These are phyloP conservation scores for Colletotrichum endophyticum DNA, from an alignment of 2,329 filamentous ascomycete species.

Conservation along the genomic window DNA sequence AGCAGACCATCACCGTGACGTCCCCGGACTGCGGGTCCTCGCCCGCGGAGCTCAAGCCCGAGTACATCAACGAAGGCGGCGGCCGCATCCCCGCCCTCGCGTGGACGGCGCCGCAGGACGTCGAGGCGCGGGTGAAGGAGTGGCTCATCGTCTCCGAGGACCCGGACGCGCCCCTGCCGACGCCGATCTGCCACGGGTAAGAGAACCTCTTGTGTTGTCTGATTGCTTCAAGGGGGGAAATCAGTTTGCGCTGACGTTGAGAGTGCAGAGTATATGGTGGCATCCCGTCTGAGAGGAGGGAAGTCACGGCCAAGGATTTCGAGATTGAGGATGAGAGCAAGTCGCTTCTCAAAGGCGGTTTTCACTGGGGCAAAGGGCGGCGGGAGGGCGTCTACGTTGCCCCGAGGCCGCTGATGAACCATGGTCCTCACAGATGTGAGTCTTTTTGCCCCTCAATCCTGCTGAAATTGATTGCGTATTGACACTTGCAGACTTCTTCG, in stretches of 20 bases:
- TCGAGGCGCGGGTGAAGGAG: slow-evolving; percentile 37
- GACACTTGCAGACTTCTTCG: slow-evolving; percentile 46
- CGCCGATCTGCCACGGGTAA: slow-evolving; percentile 50
- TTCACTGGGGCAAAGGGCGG: slow-evolving; percentile 49
- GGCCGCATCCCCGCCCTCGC: slow-evolving; percentile 44
- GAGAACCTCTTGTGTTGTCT: not conserved
- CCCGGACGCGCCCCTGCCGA: slow-evolving; percentile 49
- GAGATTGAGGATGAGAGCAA: slow-evolving; percentile 29
- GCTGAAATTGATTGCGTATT: not conserved
- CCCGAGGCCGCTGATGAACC: slow-evolving; percentile 51
- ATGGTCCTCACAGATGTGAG: slow-evolving; percentile 56
- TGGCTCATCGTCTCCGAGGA: slow-evolving; percentile 54
- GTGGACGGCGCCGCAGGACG: slow-evolving; percentile 39
- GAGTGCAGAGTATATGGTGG: slow-evolving; percentile 36
- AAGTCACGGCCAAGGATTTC: slow-evolving; percentile 42
- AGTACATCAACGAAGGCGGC: slow-evolving; percentile 42
- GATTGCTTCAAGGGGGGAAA: accelerated
- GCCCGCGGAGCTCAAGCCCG: slow-evolving; percentile 35
- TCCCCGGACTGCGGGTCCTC: slow-evolving; percentile 45
- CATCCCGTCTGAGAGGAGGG: slow-evolving; percentile 39
- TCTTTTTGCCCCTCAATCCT: not conserved
- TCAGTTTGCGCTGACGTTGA: not conserved
- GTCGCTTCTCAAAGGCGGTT: slow-evolving; percentile 45
- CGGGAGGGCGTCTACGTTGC: slow-evolving; percentile 46
- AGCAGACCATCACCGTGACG: slow-evolving; percentile 41